phyloP scores from a whole-genome alignment of 306 rosid genomes.

The Prunus padus region DNA sequence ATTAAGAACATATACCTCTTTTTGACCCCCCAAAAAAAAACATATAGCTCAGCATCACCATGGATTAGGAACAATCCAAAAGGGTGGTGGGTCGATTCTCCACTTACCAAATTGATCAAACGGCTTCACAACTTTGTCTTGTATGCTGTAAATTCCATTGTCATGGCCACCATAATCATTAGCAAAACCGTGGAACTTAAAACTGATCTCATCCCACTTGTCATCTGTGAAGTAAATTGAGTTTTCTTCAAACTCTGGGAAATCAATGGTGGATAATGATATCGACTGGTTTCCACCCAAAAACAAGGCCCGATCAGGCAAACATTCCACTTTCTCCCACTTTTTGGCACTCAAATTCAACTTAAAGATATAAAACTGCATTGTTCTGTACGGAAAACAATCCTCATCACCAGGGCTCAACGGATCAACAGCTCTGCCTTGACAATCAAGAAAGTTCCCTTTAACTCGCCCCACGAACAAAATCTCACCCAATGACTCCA shows the following conservation, averaged over 20 bases:
- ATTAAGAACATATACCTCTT: too few species aligned
- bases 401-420: background rate
- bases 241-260: background rate
- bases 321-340: constrained; percentile 15
- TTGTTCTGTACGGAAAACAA: background rate
- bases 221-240: constrained; percentile 20
- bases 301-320: constrained; percentile 1
- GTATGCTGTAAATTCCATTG: constrained; percentile 10
- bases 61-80: constrained; percentile 12
- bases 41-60: background rate
- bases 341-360: background rate
- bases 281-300: constrained; percentile 2
- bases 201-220: constrained; percentile 6
- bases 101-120: background rate
- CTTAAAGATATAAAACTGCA: constrained; percentile 5
- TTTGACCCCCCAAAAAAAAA: too few species aligned
- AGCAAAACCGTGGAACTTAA: background rate
- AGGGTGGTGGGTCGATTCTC: constrained; percentile 4
- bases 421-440: constrained; percentile 4
- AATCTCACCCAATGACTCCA: constrained; percentile 9
- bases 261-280: background rate
- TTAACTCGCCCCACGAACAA: background rate
- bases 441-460: background rate
- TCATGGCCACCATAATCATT: constrained; percentile 6
- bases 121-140: constrained; percentile 7